Evolutionary conservation across 805 yeast genomes (phyloP).

Genomic region (Teunomyces cretensis): DNA sequence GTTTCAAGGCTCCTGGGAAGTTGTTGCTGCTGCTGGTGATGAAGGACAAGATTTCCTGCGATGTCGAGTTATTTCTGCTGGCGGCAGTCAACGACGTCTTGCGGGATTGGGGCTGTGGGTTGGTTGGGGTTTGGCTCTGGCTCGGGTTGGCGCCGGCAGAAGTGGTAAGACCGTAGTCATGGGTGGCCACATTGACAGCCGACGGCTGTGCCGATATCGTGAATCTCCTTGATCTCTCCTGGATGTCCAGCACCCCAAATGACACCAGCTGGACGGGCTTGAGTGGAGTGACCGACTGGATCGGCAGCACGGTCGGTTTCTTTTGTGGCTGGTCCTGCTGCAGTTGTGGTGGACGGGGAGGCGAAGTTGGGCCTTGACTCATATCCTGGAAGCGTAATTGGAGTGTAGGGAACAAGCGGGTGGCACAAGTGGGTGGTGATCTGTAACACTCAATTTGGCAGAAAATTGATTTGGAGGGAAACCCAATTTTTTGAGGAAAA

Average conservation of each 20-base stretch:
- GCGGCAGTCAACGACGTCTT: slow-evolving; percentile 11
- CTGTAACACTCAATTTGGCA: neutral
- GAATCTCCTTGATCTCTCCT: slow-evolving; percentile 39
- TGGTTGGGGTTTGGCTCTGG: slow-evolving; percentile 5
- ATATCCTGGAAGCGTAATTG: neutral
- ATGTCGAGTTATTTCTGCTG: slow-evolving; percentile 5
- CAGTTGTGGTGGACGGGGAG: neutral
- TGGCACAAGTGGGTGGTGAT: neutral
- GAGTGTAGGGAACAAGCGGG: neutral
- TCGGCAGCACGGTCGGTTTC: neutral
- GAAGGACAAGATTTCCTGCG: slow-evolving; percentile 11
- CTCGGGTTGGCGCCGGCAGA: neutral
- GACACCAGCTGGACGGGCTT: slow-evolving; percentile 24
- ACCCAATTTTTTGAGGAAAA: neutral
- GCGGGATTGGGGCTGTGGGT: slow-evolving; percentile 9
- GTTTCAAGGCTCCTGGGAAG: slow-evolving; percentile 8
- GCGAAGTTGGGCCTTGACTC: slow-evolving; percentile 3
- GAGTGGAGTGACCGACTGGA: slow-evolving; percentile 7
- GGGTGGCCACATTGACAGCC: slow-evolving; percentile 22
- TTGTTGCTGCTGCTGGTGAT: slow-evolving; percentile 6
- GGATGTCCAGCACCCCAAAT: slow-evolving; percentile 34
- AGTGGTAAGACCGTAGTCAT: slow-evolving; percentile 2
- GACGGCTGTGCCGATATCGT: slow-evolving; percentile 47
- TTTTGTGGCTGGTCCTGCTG: neutral
- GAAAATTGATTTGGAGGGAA: neutral